phyloP scores from a whole-genome alignment of 371 early-diverging fungal genomes.

The Parasitella parasitica region DNA sequence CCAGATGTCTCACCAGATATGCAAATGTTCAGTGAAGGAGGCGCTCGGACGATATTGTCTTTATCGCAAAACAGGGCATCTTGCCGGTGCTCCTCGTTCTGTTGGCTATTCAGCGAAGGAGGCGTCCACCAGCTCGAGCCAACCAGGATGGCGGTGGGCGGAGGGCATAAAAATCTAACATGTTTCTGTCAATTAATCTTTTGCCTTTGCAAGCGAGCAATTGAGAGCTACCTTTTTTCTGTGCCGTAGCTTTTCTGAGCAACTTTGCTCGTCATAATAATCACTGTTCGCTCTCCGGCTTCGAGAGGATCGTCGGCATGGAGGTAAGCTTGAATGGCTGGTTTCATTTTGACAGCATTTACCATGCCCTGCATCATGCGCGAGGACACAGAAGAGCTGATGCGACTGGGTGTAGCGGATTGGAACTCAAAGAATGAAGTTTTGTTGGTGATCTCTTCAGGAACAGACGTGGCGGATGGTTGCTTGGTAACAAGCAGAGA shows the following conservation, averaged over 20 bases:
- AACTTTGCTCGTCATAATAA: slow-evolving; percentile 74
- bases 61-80: slow-evolving; percentile 3
- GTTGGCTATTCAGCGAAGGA: slow-evolving; percentile 2
- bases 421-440: slow-evolving; percentile 10
- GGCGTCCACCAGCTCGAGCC: slow-evolving; percentile 69
- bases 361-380: slow-evolving; percentile 33
- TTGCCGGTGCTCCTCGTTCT: slow-evolving; percentile 10
- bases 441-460: neutral
- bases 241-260: slow-evolving; percentile 82
- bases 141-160: slow-evolving; percentile 73
- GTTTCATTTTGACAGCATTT: slow-evolving; percentile 30
- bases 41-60: slow-evolving; percentile 19
- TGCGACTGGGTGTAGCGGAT: slow-evolving; percentile 13
- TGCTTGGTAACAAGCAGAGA: neutral
- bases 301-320: slow-evolving; percentile 17
- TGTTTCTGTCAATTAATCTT: slow-evolving; percentile 32
- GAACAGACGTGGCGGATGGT: neutral
- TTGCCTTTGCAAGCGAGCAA: slow-evolving; percentile 32
- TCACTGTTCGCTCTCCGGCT: slow-evolving; percentile 66
- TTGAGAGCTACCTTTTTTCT: slow-evolving; percentile 56
- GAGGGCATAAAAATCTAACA: slow-evolving; percentile 72
- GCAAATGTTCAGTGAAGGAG: slow-evolving; percentile 38
- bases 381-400: slow-evolving; percentile 6
- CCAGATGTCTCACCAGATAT: slow-evolving; percentile 43
- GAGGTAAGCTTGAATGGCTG: slow-evolving; percentile 47